Evolutionary conservation across 495 filamentous ascomycete species (phyloP), one percentile per base, ranked within the genome.

Genomic region (Jackrogersella multiformis): DNA sequence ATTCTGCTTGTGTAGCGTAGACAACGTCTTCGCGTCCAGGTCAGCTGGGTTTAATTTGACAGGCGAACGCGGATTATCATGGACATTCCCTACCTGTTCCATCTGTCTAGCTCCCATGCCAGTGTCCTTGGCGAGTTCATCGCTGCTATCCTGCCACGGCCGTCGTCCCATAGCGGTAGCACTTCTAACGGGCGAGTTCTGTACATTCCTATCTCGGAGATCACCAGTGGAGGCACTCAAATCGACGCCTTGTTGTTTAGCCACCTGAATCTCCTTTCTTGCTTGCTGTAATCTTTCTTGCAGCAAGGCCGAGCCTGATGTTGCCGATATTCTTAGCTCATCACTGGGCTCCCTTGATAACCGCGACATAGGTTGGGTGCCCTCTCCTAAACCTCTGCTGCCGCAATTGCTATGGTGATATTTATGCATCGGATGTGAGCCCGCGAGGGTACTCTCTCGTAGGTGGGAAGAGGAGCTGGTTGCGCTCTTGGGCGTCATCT

Each of bases 1-100:
- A 69, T 96, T 95, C 71, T 94, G 86, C 70, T 96, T 96, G 71
- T 89, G 88, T 44, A 96, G 78, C 46, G 86, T 91, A 16, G 78
- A 83, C 35, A 82, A 55, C 38, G 78, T 81, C 70, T 78, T 35
- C 18, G 5, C 20, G 26, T 54, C 24, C 8, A 49, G 35, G 49
- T 59, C 53, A 67, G 71, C 56, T 42, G 48, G 38, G 16, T 18
- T 28, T 7, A 53, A 41, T 28, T 46, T 46, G 61, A 16, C 24
- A 10, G 35, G 36, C 24, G 26, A 59, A 32, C n/a, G 54, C 42
- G 48, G 41, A n/a, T 46, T 7, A 56, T 41, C 12, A 15, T 57
- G 57, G 38, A 28, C 5, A 49, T 23, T 28, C 21, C 66, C 8
- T 74, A 78, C 76, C 74, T 82, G 74, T 62, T 82, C 79, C 67